Base-by-base conservation (phyloP, 164 flowering plant genomes). In the Berberis thunbergii region DNA sequence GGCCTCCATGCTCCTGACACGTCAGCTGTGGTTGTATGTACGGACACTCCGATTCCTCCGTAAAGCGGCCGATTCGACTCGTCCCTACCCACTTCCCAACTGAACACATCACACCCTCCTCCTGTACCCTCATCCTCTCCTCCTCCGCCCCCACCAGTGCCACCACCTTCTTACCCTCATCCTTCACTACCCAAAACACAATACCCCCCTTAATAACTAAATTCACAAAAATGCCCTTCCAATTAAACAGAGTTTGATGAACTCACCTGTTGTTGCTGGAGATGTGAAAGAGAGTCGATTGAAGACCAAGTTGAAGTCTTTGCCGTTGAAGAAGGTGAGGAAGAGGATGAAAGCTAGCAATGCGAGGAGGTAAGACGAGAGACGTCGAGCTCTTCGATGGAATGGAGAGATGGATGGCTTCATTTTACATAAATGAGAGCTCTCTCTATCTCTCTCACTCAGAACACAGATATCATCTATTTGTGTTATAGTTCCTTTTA, bases 21-120 rank as follows among this genome's bases (percentile, higher is more conserved):
- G 97, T 89, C 64, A 89, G 57, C 77, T 92, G 98, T 1, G 96
- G 97, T 72, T 85, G 94, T 7, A 92, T 89, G 80, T 89, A 92
- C 26, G 97, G 98, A 60, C 98, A 92, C 60, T 84, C 90, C 58
- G 70, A 66, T 63, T 89, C 96, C 49, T 83, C n/a, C 76, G 61
- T 89, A 89, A 7, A 76, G 69, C 67, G 97, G 97, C 67, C 84
- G 71, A 60, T 43, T 78, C 69, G 43, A 61, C 69, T 85, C 80
- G 65, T 89, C 98, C 67, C 72, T 2, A 89, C 90, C 98, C 98
- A 93, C 57, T 71, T 76, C 67, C 97, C 98, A n/a, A 7, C 69
- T 78, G 71, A 83, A 87, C 64, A 82, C 52, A 54, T 92, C 86
- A 68, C 98, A 92, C 7, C 75, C 81, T 13, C 62, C 76, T 56